Percentiles rank a stretch among this genome's conserved stretches.
phyloP scores from a whole-genome alignment of 768 basidiomycete genomes.

The Pisolithus tinctorius region DNA sequence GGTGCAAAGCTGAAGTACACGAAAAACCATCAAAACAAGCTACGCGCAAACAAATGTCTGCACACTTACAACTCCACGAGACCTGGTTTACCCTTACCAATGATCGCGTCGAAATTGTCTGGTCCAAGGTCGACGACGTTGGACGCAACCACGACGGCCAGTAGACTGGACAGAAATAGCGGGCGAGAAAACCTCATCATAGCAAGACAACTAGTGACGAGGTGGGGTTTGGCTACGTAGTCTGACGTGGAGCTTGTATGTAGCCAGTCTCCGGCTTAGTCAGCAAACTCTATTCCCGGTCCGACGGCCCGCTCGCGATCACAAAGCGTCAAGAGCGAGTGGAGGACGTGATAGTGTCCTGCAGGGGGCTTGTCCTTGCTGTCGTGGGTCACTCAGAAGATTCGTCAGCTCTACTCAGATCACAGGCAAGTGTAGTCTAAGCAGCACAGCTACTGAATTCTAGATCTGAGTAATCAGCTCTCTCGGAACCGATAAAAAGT shows the following conservation, averaged over 20 bases:
- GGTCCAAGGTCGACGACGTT: conserved; percentile 79
- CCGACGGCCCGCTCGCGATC: too few species aligned
- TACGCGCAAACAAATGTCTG: background rate
- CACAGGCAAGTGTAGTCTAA: too few species aligned
- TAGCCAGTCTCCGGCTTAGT: conserved; percentile 1
- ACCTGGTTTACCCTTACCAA: conserved; percentile 78
- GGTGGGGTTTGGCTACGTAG: conserved; percentile 4
- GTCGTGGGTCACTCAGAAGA: too few species aligned
- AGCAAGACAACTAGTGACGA: conserved; percentile 15
- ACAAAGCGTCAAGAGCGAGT: too few species aligned
- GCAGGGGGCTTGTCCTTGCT: too few species aligned
- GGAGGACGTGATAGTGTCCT: too few species aligned
- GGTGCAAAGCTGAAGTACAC: conserved; percentile 60
- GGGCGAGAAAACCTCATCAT: conserved; percentile 54
- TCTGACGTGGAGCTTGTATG: conserved; percentile 26
- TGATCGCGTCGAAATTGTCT: conserved; percentile 64
- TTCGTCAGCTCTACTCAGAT: too few species aligned
- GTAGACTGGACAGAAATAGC: conserved; percentile 48
- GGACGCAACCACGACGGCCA: conserved; percentile 57
- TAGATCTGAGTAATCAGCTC: too few species aligned
- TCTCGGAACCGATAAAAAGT: too few species aligned
- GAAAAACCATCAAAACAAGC: conserved; percentile 1
- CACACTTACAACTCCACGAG: conserved; percentile 83
- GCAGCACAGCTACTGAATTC: too few species aligned
- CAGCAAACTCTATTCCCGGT: background rate